Evolutionary conservation across 495 filamentous ascomycete species (phyloP), one percentile per base, ranked within the genome.

Genomic region (Diplogelasinospora grovesii): DNA sequence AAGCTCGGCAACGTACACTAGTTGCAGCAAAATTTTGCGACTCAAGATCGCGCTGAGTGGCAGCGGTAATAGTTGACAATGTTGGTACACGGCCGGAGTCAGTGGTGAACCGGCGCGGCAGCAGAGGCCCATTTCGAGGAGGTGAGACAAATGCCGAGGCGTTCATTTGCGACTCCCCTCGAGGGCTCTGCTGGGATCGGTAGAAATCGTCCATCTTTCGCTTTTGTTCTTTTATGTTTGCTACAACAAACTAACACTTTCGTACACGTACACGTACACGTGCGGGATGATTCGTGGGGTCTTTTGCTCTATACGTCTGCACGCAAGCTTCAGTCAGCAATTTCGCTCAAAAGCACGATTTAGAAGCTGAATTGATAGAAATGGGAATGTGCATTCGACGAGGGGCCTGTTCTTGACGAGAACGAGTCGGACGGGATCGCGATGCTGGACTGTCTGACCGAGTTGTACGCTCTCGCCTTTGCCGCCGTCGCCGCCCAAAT

Each of bases 31-130:
- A 68, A 46, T 70, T 66, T 47, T 60, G 62, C 33, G 63, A 47
- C 49, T 70, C 65, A 21, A 60, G 49, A 15, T 50, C 45, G 45
- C 64, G 64, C 52, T 65, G 60, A n/a, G n/a, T n/a, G 35, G 50
- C 44, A 23, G 64, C 58, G 27, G 64, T 81, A 60, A 93, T 73
- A 43, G 84, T 79, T 35, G 75, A 82, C 70, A 90, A 73, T 52
- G 83, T 85, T 48, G 86, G 83, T 61, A 93, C 70, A 65, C 84
- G 85, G 54, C 87, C 85, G 41, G 86, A 83, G 53, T 92, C 86
- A 20, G 88, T 92, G 41, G 92, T 98, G 69, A 96, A 96, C 45
- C 92, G 83, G 61, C 92, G 83, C 63, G 89, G 86, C 48, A 77
- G 76, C 43, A 69, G 65, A 51, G 71, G 71, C 59, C 77, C 77